Percentiles rank a stretch among this genome's conserved stretches.
Evolutionary conservation across 805 yeast genomes (phyloP).

Genomic region (Lipomyces chichibuensis): DNA sequence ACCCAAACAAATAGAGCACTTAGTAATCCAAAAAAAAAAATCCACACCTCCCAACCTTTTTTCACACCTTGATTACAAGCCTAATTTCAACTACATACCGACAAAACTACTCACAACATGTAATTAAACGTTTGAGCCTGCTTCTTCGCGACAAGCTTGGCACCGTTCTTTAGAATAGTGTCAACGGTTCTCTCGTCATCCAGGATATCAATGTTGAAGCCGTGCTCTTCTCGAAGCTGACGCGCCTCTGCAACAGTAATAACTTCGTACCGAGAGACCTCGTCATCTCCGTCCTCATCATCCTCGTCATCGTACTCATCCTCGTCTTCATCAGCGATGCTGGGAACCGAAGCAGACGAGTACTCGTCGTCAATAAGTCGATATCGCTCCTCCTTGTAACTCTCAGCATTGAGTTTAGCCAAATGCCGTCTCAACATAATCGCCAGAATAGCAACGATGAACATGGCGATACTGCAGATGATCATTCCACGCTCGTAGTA

Average conservation of each 20-base stretch:
- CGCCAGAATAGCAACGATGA: conserved; percentile 31
- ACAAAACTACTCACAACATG: conserved; percentile 20
- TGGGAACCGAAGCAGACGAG: conserved; percentile 4
- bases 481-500: conserved; percentile 35
- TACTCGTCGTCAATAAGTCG: conserved; percentile 20
- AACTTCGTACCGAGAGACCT: conserved; percentile 28
- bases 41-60: background rate
- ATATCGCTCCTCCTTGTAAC: conserved; percentile 23
- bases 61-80: background rate
- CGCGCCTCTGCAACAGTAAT: conserved; percentile 31
- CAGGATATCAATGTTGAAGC: conserved; percentile 32
- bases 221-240: conserved; percentile 32
- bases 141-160: conserved; percentile 26
- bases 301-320: conserved; percentile 13
- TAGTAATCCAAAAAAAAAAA: background rate
- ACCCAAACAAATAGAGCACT: background rate
- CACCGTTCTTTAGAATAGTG: conserved; percentile 27
- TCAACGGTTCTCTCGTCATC: conserved; percentile 33
- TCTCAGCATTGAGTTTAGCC: conserved; percentile 28
- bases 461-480: conserved; percentile 28
- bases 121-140: conserved; percentile 27
- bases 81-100: background rate
- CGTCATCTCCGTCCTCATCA: conserved; percentile 29
- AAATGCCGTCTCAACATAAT: conserved; percentile 32
- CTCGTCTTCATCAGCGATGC: conserved; percentile 25